Base-by-base conservation (phyloP, 1,284 basidiomycete genomes). In the Phlebopus sp. region DNA sequence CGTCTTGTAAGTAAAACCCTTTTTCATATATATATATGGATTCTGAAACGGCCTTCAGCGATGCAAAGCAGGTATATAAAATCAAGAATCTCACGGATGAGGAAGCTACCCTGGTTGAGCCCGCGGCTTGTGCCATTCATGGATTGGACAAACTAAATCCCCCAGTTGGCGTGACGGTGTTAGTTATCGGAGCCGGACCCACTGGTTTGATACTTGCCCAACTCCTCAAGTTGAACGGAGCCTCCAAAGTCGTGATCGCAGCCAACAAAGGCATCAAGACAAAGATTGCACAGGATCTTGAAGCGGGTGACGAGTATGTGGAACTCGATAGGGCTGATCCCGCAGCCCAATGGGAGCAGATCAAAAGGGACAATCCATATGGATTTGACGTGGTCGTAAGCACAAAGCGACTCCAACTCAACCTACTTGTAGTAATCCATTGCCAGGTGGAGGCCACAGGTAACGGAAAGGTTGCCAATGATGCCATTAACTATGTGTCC, bases 201-300 rank as follows among this genome's bases (percentile, higher is more conserved):
- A 84, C 79, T 44, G 89, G 90, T 32, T 76, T 92, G 46, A 89
- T 93, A 57, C 79, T 93, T 40, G 84, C 90, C 2, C 90, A 92
- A 66, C 74, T 93, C 34, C 70, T 92, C 59, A 92, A 90, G 71
- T 67, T 86, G 36, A 92, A 90, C 58, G 90, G 89, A 46, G 89
- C 89, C 25, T 69, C 76, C 32, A 78, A 77, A 52, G 82, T 91
- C 39, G 82, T 86, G 39, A 78, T 90, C 47, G 87, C 84, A 10
- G 86, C 88, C 41, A 90, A 91, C 70, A 84, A 86, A 64, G 86
- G 89, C 47, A 81, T 90, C 70, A 92, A 92, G 73, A 90, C 84
- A 69, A 76, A 83, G 54, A 75, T 92, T 45, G 90, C 89, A 17
- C 79, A 79, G 59, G 67, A 87, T 55, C 74, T 92, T 18, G 74